Evolutionary conservation across 1,284 basidiomycete genomes (phyloP).

Genomic region (Bondarzewia mesenterica): DNA sequence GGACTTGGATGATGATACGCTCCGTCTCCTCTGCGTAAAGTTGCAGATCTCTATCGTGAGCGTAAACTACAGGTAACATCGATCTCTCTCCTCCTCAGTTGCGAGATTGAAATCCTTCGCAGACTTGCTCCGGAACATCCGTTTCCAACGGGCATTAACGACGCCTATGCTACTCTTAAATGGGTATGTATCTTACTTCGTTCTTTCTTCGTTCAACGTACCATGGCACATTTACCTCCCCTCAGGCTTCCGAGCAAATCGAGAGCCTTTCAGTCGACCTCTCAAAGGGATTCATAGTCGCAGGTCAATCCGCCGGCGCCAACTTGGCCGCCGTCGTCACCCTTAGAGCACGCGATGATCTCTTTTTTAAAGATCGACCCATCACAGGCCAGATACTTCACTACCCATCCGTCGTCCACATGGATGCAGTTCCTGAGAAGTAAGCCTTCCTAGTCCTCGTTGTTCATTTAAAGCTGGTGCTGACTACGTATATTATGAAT

Average conservation of each 20-base stretch:
- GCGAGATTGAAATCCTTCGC: not conserved
- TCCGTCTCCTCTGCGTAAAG: not conserved
- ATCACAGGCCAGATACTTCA: constrained; percentile 11
- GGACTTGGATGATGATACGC: constrained; percentile 2
- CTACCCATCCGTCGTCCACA: constrained; percentile 8
- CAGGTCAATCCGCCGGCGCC: constrained; percentile 12
- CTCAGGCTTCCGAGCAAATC: not conserved
- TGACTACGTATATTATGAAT: not conserved
- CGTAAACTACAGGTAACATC: constrained; percentile 2
- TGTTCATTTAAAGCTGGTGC: not conserved
- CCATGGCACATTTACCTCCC: not conserved
- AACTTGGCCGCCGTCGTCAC: constrained; percentile 11
- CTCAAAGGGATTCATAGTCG: constrained; percentile 11
- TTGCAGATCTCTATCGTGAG: constrained; percentile 1
- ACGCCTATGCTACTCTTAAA: constrained; percentile 2
- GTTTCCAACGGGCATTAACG: not conserved
- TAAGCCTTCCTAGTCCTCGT: not conserved
- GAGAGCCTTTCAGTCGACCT: constrained; percentile 3
- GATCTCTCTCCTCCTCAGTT: not conserved
- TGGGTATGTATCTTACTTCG: not conserved
- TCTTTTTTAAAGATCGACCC: constrained; percentile 3
- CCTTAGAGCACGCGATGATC: constrained; percentile 10
- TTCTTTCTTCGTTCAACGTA: not conserved
- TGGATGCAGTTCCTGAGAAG: constrained; percentile 9
- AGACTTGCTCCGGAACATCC: constrained; percentile 4